These are phyloP conservation scores for Kuraishia hungarica DNA, from an alignment of 805 yeast genomes.

Conservation along the genomic window DNA sequence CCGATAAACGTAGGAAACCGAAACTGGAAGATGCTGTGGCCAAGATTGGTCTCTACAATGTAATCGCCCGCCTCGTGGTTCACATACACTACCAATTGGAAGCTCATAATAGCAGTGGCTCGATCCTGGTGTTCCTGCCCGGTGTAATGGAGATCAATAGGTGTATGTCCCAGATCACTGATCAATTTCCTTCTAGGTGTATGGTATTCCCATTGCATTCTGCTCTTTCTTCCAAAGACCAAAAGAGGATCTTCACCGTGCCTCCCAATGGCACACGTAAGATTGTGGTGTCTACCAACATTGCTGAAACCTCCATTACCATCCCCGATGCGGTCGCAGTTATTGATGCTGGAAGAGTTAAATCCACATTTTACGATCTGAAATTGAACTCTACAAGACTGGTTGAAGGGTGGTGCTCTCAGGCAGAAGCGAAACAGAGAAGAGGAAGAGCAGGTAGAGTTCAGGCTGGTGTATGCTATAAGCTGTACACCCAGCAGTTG, in stretches of 20 bases:
- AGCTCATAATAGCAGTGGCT: slow-evolving; percentile 37
- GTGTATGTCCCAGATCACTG: slow-evolving; percentile 36
- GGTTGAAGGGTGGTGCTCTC: slow-evolving; percentile 79
- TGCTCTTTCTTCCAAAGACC: slow-evolving; percentile 76
- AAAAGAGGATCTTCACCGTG: slow-evolving; percentile 58
- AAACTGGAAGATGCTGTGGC: neutral
- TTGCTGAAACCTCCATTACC: slow-evolving; percentile 96
- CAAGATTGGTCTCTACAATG: slow-evolving; percentile 34
- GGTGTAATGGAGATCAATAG: slow-evolving; percentile 83
- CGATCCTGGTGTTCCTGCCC: slow-evolving; percentile 79
- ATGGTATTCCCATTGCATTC: slow-evolving; percentile 77
- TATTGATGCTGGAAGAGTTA: slow-evolving; percentile 80
- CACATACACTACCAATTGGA: slow-evolving; percentile 42
- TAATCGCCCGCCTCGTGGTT: slow-evolving; percentile 49
- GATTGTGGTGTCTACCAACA: slow-evolving; percentile 82
- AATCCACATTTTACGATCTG: slow-evolving; percentile 65
- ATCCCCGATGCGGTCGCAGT: slow-evolving; percentile 93
- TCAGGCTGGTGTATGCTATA: slow-evolving; percentile 71
- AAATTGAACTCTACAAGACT: slow-evolving; percentile 60
- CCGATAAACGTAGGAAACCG: neutral
- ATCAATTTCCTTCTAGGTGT: slow-evolving; percentile 10
- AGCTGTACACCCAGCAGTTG: slow-evolving; percentile 60
- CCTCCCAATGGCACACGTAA: slow-evolving; percentile 55
- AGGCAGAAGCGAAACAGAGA: slow-evolving; percentile 84
- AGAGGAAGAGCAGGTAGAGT: slow-evolving; percentile 99